Evolutionary conservation across 169 alveolate species (phyloP), one percentile per base, ranked within the genome.

Genomic region (Eimeria maxima): DNA sequence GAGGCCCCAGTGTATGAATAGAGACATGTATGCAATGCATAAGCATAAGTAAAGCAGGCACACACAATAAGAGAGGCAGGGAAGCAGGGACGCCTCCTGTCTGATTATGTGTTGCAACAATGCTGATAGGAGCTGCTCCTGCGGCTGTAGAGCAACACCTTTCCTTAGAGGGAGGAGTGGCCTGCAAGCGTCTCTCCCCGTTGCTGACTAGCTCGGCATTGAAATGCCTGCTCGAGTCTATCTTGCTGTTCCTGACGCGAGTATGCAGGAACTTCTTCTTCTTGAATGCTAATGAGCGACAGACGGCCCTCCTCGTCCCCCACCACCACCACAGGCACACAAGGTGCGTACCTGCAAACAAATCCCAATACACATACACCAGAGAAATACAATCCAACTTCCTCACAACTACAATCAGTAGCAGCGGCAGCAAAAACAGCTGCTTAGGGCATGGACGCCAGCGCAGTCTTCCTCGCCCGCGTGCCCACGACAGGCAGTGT

Each of bases 271-370:
- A 60, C 84, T 10, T 95, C 96, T 74, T 86, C 88, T 67, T 93
- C 94, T 42, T 97, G 95, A 45, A 98, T 90, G 95, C 99, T 97
- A 86, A 97, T 97, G n/a, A 98, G 98, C 93, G 98, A 97, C 67
- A 98, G 97, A 60, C 96, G 95, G 65, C 99, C 99, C 67, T 89
- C 95, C 67, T 95, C 89, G 96, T 98, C 98, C 27, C 99, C 99
- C n/a, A 98, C 97, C 27, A 97, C 98, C 60, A 98, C 89, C 44
- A 98, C 98, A 16, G 99, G 98, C 81, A 98, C 96, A 22, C 96
- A 97, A 27, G 96, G 91, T n/a, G 98, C 97, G 95, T 98, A 98
- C 96, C 98, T 97, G 76, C n/a, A 65, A 20, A 7, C 33, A 65
- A 65, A 65, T 20, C 8, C 33, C 42, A 3, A 73, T 65, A n/a